phyloP scores from a whole-genome alignment of 495 filamentous ascomycete genomes.

The Aspergillus cavernicola region DNA sequence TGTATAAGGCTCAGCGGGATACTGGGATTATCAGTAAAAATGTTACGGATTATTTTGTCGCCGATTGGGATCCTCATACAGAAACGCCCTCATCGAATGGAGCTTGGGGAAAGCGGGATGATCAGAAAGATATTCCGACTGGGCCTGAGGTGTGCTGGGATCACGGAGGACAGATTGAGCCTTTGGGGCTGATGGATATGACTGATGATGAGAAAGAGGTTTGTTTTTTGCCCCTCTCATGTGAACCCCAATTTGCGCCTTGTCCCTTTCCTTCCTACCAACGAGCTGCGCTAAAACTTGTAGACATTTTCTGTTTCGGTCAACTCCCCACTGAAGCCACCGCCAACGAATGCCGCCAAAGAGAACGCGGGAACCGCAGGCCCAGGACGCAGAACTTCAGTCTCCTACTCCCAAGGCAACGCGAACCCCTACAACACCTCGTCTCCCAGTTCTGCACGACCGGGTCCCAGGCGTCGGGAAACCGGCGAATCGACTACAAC shows the following conservation, averaged over 20 bases:
- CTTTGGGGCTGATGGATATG: slow-evolving; percentile 73
- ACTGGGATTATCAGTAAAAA: slow-evolving; percentile 56
- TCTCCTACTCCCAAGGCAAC: slow-evolving; percentile 57
- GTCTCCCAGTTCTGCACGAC: slow-evolving; percentile 64
- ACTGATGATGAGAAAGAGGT: slow-evolving; percentile 82
- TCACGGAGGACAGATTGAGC: slow-evolving; percentile 63
- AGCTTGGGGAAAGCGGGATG: slow-evolving; percentile 74
- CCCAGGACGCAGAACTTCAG: slow-evolving; percentile 69
- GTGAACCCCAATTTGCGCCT: slow-evolving; percentile 1
- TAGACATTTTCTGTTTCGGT: slow-evolving; percentile 79
- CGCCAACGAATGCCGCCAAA: slow-evolving; percentile 65
- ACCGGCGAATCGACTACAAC: slow-evolving; percentile 70
- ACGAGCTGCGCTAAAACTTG: slow-evolving; percentile 20
- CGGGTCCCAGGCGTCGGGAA: slow-evolving; percentile 74
- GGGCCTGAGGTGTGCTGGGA: slow-evolving; percentile 92
- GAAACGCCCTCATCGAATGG: slow-evolving; percentile 58
- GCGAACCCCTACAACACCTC: slow-evolving; percentile 43
- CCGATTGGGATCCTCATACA: slow-evolving; percentile 71
- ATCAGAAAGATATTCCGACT: slow-evolving; percentile 56
- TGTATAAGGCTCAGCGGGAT: slow-evolving; percentile 62
- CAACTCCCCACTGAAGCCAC: slow-evolving; percentile 89
- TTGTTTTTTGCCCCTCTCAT: slow-evolving; percentile 26
- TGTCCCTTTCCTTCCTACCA: slow-evolving; percentile 9
- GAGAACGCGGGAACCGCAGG: slow-evolving; percentile 56
- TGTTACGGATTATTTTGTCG: slow-evolving; percentile 65